phyloP scores from a whole-genome alignment of 192 early-diverging fungal genomes.

The Linnemannia exigua region DNA sequence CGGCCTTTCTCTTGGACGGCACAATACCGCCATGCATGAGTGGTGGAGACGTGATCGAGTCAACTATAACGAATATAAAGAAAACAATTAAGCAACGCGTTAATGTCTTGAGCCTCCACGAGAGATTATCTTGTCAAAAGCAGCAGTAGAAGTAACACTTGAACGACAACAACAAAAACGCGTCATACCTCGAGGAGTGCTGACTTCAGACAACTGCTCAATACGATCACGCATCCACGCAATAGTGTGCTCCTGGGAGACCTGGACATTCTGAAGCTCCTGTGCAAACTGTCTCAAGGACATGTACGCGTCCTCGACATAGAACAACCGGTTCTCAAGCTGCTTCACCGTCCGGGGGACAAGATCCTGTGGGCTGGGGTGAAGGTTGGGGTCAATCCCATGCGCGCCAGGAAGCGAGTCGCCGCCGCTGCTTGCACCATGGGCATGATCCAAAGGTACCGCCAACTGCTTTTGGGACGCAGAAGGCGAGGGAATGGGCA shows the following conservation, averaged over 20 bases:
- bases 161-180: background rate
- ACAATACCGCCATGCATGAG: constrained; percentile 30
- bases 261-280: constrained; percentile 44
- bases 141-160: no score
- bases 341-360: constrained; percentile 29
- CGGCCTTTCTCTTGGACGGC: constrained; percentile 48
- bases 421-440: background rate
- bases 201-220: constrained; percentile 29
- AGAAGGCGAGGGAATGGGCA: background rate
- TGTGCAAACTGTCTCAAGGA: constrained; percentile 41
- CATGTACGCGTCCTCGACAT: constrained; percentile 52
- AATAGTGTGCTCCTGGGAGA: constrained; percentile 44
- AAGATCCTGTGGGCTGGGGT: constrained; percentile 26
- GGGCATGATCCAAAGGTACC: background rate
- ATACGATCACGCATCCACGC: constrained; percentile 54
- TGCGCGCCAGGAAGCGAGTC: constrained; percentile 1
- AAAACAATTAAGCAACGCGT: background rate
- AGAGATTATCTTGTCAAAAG: background rate
- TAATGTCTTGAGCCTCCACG: background rate
- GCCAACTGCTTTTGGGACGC: constrained; percentile 7
- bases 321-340: constrained; percentile 35
- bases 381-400: constrained; percentile 12
- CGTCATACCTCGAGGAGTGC: constrained; percentile 31
- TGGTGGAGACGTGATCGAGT: constrained; percentile 35
- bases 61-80: background rate